Conservation (phyloP, 139 green algal genomes). For the Dunaliella primolecta region DNA sequence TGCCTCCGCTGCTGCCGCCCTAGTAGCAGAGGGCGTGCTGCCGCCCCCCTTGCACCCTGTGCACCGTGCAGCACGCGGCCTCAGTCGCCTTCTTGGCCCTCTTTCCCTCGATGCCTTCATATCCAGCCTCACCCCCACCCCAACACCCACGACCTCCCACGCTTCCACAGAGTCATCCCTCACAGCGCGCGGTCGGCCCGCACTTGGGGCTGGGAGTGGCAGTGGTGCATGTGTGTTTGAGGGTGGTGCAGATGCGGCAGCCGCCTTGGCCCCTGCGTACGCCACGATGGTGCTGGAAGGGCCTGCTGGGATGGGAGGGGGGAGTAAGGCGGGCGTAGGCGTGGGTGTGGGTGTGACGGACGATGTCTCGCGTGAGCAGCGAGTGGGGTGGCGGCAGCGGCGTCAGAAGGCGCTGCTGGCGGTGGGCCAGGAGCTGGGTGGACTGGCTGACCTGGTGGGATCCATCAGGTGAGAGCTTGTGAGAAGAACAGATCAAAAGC, state of each 20-base stretch:
- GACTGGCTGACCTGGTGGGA: conserved; percentile 7
- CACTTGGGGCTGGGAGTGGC: too few species aligned
- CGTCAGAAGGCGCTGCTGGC: conserved; percentile 23
- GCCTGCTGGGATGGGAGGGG: background rate
- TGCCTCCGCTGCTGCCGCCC: too few species aligned
- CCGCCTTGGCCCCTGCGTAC: background rate
- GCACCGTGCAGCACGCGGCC: too few species aligned
- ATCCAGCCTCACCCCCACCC: too few species aligned
- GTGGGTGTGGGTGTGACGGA: background rate
- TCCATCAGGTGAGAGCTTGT: conserved; percentile 11
- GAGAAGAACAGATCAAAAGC: background rate
- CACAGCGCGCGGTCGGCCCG: too few species aligned
- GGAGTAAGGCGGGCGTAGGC: too few species aligned
- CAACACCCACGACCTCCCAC: too few species aligned
- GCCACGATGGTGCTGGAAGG: background rate
- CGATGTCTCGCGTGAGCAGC: conserved; percentile 27
- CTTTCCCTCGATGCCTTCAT: too few species aligned
- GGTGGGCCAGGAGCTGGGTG: conserved; percentile 17
- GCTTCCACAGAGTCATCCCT: too few species aligned
- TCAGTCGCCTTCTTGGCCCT: too few species aligned
- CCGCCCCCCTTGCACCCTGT: too few species aligned
- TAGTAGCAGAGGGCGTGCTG: too few species aligned
- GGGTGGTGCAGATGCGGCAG: background rate
- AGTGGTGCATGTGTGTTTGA: conserved; percentile 1
- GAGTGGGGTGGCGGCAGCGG: conserved; percentile 26